Base-by-base conservation (phyloP, 768 basidiomycete species). In the Erythrobasidium yunnanense region DNA sequence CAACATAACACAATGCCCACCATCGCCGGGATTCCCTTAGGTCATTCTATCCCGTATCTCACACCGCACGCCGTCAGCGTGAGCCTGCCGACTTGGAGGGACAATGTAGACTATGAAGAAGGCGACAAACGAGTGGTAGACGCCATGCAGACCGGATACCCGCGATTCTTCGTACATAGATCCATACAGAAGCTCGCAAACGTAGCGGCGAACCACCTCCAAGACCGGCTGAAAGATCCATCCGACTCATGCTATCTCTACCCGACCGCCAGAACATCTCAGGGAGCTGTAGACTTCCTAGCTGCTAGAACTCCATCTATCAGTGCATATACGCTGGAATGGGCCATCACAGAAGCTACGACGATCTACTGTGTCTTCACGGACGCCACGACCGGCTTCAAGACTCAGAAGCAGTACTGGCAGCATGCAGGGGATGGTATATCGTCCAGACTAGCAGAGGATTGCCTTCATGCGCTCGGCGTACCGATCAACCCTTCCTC, bases 361-460 rank as follows among this genome's bases (percentile, higher is more conserved):
- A 66, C 87, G 65, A 80, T 99, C 0, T 85, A 93, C 74, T 87
- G 92, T 69, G 85, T 85, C 1, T 77, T 99, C 17, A 88, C 91
- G 74, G 83, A 85, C 4, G 75, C 78, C 1, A 80, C 83, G 2
- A 75, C 81, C 2, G 85, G 81, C 71, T 72, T 81, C 7, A 54
- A 29, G 7, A 74, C 85, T 5, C 90, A 88, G 6, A 93, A 88
- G 74, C 81, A 90, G 75, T 96, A 92, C 76, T 97, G 93, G 93
- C 92, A 96, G 71, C 93, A 96, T 74, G 84, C 87, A 0, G 93
- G 93, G 0, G 78, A 87, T 66, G 91, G 92, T 0, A 85, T 99
- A 42, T 90, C 87, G 2, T 90, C 88, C 67, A 84, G 93, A 5
- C 77, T 87, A 20, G 90, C 90, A 2, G 90, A 91, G 66, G 80